Conservation (phyloP, 192 early-diverging fungal species). For the Backusella mclennaniae region DNA sequence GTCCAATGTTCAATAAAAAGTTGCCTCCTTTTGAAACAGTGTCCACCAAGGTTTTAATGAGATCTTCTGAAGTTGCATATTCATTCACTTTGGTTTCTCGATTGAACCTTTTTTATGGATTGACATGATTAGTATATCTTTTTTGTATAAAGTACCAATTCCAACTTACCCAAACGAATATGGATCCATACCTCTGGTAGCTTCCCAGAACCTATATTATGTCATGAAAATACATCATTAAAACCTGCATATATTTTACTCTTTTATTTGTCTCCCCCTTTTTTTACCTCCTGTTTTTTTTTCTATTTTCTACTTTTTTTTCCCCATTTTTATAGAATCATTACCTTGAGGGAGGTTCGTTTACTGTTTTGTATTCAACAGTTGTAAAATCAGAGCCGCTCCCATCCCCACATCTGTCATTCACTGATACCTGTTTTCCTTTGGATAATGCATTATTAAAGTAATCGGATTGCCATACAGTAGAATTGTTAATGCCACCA, state of each 20-base stretch:
- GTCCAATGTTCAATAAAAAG: slow-evolving; percentile 29
- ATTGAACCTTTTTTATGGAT: slow-evolving; percentile 1
- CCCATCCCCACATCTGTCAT: slow-evolving; percentile 29
- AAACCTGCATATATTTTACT: background rate
- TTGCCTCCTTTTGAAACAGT: slow-evolving; percentile 25
- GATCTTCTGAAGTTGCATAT: slow-evolving; percentile 18
- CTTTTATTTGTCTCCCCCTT: background rate
- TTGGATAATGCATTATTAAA: slow-evolving; percentile 10
- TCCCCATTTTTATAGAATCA: background rate
- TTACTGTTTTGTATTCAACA: slow-evolving; percentile 17
- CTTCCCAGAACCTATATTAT: slow-evolving; percentile 20
- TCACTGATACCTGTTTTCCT: slow-evolving; percentile 16
- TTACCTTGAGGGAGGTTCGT: slow-evolving; percentile 11
- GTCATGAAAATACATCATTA: background rate
- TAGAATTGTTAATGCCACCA: slow-evolving; percentile 34
- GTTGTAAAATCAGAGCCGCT: slow-evolving; percentile 24
- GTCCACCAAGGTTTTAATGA: slow-evolving; percentile 20
- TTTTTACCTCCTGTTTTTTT: background rate
- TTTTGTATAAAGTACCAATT: background rate
- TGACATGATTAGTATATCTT: background rate
- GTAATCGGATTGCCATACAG: slow-evolving; percentile 16
- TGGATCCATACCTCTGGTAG: slow-evolving; percentile 27
- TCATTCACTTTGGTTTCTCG: slow-evolving; percentile 18
- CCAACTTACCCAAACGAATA: slow-evolving; percentile 30
- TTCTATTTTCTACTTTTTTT: background rate